Evolutionary conservation across 495 filamentous ascomycete species (phyloP), one percentile per base, ranked within the genome.

Genomic region (Neurospora sp.): DNA sequence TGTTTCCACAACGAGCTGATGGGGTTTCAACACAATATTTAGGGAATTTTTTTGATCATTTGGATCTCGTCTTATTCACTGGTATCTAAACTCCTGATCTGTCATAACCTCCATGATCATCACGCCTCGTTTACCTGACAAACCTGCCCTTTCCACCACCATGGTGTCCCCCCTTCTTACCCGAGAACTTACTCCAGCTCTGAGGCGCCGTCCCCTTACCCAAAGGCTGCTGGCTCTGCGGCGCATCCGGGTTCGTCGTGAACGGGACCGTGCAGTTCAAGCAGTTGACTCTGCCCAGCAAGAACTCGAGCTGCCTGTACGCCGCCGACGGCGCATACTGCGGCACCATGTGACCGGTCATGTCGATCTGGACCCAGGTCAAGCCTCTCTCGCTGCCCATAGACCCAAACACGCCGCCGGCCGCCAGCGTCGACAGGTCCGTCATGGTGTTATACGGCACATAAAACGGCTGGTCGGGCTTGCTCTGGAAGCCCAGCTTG

Each of bases 221-320:
- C 74, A 81, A 62, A 35, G 73, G 70, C 74, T 72, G 54, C 41
- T 38, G 12, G 49, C 73, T 78, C 77, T 81, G 79, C 14, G 73
- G 31, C 38, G 74, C 70, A 8, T 44, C 14, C 12, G 41, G 27
- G 20, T 81, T 75, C 3, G 74, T 78, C 11, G 80, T 82, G 37
- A 84, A 83, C 37, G 79, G 75, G 46, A 46, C 70, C 7, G 77
- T 83, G 70, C 76, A 79, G 38, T 78, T 78, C 70, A 83, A 73
- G 60, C 78, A 79, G 3, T 83, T 74, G 18, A 92, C 90, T 20
- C 90, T 81, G 0, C 91, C 91, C 10, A 93, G 81, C 76, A 93
- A 76, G 70, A 88, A 90, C 81, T 92, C 91, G 27, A 95, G 73
- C 69, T 93, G 90, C 11, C 92, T 82, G 76, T 91, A 94, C 0